Evolutionary conservation across 2,329 filamentous ascomycete genomes (phyloP), one percentile per base, ranked within the genome.

Genomic region (Fusarium chlamydosporum): DNA sequence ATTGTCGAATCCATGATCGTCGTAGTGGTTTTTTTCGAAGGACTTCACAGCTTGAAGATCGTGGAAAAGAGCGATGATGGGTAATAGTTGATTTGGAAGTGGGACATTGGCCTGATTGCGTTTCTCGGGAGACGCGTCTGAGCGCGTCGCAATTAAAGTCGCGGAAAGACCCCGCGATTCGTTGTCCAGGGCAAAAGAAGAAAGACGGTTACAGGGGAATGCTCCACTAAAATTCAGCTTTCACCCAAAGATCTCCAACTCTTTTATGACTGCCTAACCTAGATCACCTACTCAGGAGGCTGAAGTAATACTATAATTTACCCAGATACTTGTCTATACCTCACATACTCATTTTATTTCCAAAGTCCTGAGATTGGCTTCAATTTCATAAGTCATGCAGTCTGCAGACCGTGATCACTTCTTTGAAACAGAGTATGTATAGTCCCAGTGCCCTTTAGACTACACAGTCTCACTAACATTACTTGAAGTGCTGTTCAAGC

Each of bases 351-450:
- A 4, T 16, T 11, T 6, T 34, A 8, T 33, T n/a, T 20, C 34
- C n/a, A 12, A 16, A 8, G 6, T 12, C 20, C 3, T 7, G 20
- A 4, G 7, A 8, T 4, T 2, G 9, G 1, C 18, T 13, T 16
- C 8, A 16, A 1, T 33, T 8, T 16, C 31, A 40, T 41, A 38
- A 23, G 56, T 88, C 83, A 91, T 92, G 78, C 86, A 88, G 67
- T 91, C 92, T 29, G 86, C 87, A 51, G 88, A 97, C 75, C 86
- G 90, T 52, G 90, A 91, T 31, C 89, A 96, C 76, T 98, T 96
- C 83, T 98, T 98, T 77, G 92, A 97, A 80, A 96, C 94, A 31
- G 92, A 94, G 93, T 96, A 82, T 80, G 89, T 78, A 26, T 33
- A 46, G 8, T 27, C 26, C n/a, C 34, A 18, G 15, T 40, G 23